These are phyloP conservation scores for Aspergillus leporis DNA, from an alignment of 495 filamentous ascomycete genomes.

Conservation along the genomic window DNA sequence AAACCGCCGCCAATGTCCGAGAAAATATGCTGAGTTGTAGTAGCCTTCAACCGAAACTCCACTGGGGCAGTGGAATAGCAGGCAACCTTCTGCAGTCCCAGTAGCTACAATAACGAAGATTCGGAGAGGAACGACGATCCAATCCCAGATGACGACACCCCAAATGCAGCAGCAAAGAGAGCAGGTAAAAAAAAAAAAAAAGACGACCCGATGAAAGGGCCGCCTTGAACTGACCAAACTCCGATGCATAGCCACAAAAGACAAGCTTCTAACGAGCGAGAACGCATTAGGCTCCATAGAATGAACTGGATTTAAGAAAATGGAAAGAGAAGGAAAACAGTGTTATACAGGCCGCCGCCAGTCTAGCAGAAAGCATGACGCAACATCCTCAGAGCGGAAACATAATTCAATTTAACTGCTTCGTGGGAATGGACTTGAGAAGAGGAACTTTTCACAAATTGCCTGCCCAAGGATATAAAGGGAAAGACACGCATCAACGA, in stretches of 20 bases:
- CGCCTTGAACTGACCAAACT: conserved; percentile 7
- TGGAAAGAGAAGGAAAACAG: conserved; percentile 21
- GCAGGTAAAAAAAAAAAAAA: conserved; percentile 2
- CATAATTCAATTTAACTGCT: conserved; percentile 48
- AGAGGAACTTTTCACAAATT: conserved; percentile 51
- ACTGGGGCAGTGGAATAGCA: conserved; percentile 23
- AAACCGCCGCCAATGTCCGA: conserved; percentile 4
- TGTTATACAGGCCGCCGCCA: conserved; percentile 39
- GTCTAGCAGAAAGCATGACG: conserved; percentile 36
- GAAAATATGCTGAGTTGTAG: conserved; percentile 1
- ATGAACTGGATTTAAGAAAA: conserved; percentile 25
- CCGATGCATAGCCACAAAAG: conserved; percentile 13
- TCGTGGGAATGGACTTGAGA: conserved; percentile 36
- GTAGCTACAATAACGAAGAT: conserved; percentile 24
- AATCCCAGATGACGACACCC: conserved; percentile 11
- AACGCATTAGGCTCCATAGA: conserved; percentile 22
- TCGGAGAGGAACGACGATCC: conserved; percentile 11
- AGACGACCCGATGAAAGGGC: not conserved
- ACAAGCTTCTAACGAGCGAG: conserved; percentile 25
- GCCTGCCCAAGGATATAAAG: conserved; percentile 49
- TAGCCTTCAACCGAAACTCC: conserved; percentile 20
- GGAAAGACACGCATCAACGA: conserved; percentile 41
- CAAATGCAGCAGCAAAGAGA: conserved; percentile 13
- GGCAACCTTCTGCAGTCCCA: conserved; percentile 17
- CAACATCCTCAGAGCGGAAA: conserved; percentile 38